A percentile compares a stretch with the other conserved stretches of the same genome.
Conservation (phyloP, 176 grass and related monocot species). For the Oropetium thomaeum region DNA sequence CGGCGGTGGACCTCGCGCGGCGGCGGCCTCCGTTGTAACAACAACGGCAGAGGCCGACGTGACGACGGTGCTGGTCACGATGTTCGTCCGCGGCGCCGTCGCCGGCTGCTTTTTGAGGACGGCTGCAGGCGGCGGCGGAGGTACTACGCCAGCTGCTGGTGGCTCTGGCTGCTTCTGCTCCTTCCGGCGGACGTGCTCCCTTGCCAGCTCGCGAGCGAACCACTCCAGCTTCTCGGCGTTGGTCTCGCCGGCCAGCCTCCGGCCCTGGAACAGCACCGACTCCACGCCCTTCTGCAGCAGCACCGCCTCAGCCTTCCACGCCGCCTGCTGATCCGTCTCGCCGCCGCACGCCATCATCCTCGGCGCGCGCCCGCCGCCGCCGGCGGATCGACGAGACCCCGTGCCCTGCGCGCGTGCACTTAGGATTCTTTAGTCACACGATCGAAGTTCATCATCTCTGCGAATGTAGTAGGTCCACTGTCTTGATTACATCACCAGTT, state of each 20-base stretch:
- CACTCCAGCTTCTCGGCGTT: conserved; percentile 82
- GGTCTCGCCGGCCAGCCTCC: conserved; percentile 61
- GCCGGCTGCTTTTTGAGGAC: conserved; percentile 29
- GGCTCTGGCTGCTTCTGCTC: neutral
- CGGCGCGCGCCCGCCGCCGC: neutral
- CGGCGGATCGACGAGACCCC: conserved; percentile 18
- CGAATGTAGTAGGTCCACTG: neutral
- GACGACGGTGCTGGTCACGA: no score
- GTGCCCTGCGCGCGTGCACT: conserved; percentile 41
- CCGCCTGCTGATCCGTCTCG: conserved; percentile 5
- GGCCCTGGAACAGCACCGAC: conserved; percentile 72
- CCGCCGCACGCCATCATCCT: conserved; percentile 6
- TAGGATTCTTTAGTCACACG: no score
- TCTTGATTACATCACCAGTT: neutral
- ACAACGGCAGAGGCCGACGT: neutral
- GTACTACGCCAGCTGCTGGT: neutral
- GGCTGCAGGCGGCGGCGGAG: neutral
- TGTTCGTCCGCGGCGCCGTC: neutral
- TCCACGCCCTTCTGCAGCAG: conserved; percentile 76
- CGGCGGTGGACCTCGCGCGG: neutral
- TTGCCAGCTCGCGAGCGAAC: conserved; percentile 61
- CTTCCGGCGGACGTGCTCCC: conserved; percentile 52
- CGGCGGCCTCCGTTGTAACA: neutral
- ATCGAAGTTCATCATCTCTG: no score
- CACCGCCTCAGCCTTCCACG: conserved; percentile 55